Base-by-base conservation (phyloP, 331 rosid species). In the Rosa hybrid region DNA sequence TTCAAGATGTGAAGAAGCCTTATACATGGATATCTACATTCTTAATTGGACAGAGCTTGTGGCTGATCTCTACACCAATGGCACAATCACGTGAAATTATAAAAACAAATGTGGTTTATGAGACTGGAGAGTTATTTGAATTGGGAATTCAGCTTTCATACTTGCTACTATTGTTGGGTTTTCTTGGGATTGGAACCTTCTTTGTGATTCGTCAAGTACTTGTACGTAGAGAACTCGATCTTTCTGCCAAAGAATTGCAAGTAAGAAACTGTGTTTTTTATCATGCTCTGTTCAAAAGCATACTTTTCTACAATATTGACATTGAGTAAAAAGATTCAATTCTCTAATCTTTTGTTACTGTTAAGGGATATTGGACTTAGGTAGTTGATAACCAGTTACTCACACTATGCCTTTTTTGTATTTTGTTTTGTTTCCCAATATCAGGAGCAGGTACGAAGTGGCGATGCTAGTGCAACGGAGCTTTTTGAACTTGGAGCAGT, bases 401-500 rank as follows among this genome's bases (percentile, higher is more conserved):
- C 20, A 25, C 39, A 44, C 23, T 34, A 18, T 9, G 50, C 59
- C 39, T 7, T 2, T 62, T 51, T 45, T 69, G 74, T 71, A 67
- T 42, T 10, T 39, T 83, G 53, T 60, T 73, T 25, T 25, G 34
- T 74, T 48, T 77, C 12, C 25, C 57, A 86, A 78, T 77, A 77
- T 74, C 92, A 95, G 98, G 98, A 95, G 75, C 98, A 92, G 79
- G 98, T 95, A 71, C 88, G 98, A 86, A 95, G 98, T 65, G 98
- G 98, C 1, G 97, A 91, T 89, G 98, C 94, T 45, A 87, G 84
- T 86, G 98, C 98, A 49, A 92, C 91, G 6, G 98, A 80, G 82
- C 94, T 89, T 80, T 95, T 95, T 82, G 99, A 95, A 86, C 99
- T 92, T 77, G 99, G 99, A 53, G 99, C 99, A 17, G 99, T 95